Percentiles rank a stretch among this genome's conserved stretches.
These are phyloP conservation scores for Chrysophaeum taylorii DNA, from an alignment of 352 stramenopile species.

Conservation along the genomic window DNA sequence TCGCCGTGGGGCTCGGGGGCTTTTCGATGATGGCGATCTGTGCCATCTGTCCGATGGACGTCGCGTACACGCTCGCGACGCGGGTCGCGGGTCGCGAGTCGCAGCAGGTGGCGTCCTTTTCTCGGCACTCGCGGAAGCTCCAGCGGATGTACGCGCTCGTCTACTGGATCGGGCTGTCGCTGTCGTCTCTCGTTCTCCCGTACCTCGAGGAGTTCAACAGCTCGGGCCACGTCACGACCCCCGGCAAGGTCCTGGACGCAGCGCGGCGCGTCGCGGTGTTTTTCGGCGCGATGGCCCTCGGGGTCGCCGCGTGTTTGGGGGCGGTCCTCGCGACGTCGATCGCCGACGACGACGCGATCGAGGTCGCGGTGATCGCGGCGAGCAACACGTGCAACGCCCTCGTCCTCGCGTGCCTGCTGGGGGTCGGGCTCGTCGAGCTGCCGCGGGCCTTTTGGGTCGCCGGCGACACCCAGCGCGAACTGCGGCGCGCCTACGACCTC, in stretches of 20 bases:
- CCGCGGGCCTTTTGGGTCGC: not conserved
- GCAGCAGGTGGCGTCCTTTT: not conserved
- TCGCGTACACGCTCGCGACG: not conserved
- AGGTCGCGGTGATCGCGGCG: not conserved
- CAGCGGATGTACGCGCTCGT: not conserved
- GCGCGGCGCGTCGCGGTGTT: not conserved
- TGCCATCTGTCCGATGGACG: not conserved
- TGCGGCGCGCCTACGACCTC: not conserved
- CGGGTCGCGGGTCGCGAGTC: not conserved
- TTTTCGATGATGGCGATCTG: not conserved
- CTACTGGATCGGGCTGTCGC: not conserved
- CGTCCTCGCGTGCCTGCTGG: not conserved
- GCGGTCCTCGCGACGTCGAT: not conserved
- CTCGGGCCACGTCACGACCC: not conserved
- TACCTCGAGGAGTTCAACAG: not conserved
- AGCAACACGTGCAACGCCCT: not conserved
- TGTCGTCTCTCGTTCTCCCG: not conserved
- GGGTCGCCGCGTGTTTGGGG: not conserved
- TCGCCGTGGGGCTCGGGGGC: not conserved
- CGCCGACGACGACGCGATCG: not conserved
- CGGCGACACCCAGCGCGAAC: not conserved
- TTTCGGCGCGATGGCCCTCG: not conserved
- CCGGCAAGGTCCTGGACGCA: not conserved
- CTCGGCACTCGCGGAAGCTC: not conserved
- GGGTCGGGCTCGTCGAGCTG: not conserved